phyloP scores from a whole-genome alignment of 768 basidiomycete species.

The Russula sp. region DNA sequence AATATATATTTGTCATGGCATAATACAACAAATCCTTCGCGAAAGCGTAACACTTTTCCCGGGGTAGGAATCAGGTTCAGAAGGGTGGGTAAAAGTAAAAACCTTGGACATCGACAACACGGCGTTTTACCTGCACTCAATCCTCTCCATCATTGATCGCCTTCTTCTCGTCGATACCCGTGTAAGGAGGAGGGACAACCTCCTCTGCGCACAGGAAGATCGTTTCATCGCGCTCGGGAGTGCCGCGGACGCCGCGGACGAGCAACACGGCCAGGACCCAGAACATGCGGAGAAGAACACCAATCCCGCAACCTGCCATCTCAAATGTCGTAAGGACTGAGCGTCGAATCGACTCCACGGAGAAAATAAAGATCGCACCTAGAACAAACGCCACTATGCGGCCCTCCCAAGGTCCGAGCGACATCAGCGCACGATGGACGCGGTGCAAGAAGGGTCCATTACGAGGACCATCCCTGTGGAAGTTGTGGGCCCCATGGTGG shows the following conservation, averaged over 20 bases:
- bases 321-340: not conserved
- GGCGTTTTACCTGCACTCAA: not conserved
- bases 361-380: slow-evolving; percentile 43
- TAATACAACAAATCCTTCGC: not conserved
- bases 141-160: not conserved
- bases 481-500: slow-evolving; percentile 28
- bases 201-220: slow-evolving; percentile 24
- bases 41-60: not conserved
- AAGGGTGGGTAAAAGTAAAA: not conserved
- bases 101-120: no score
- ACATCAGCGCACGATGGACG: slow-evolving; percentile 61
- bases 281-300: slow-evolving; percentile 77
- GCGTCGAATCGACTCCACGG: not conserved
- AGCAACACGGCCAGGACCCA: slow-evolving; percentile 66
- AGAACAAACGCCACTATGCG: slow-evolving; percentile 80
- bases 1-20: not conserved
- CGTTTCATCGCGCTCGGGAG: slow-evolving; percentile 38
- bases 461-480: slow-evolving; percentile 33
- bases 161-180: slow-evolving; percentile 17
- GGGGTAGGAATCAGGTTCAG: not conserved
- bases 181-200: slow-evolving; percentile 11
- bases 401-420: slow-evolving; percentile 80
- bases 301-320: slow-evolving; percentile 71
- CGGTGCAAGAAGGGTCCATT: slow-evolving; percentile 39
- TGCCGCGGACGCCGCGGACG: slow-evolving; percentile 51